These are phyloP conservation scores for Spathaspora sp. DNA, from an alignment of 1,139 yeast genomes.

Conservation along the genomic window DNA sequence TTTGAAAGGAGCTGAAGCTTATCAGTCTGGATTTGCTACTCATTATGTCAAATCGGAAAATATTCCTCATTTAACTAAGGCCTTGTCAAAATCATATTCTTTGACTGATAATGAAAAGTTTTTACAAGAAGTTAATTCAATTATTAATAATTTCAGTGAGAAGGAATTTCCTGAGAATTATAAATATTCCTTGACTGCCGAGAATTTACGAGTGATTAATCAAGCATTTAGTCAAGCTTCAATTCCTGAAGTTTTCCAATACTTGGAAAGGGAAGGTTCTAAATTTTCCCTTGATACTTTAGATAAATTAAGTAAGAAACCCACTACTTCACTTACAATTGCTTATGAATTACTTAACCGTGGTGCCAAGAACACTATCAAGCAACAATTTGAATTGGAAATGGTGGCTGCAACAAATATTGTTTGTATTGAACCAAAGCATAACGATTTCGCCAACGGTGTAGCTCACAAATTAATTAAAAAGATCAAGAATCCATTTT, in stretches of 20 bases:
- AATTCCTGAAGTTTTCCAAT: slow-evolving; percentile 61
- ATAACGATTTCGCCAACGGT: slow-evolving; percentile 70
- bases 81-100: slow-evolving; percentile 49
- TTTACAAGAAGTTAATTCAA: slow-evolving; percentile 61
- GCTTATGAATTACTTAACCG: slow-evolving; percentile 68
- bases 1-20: slow-evolving; percentile 74
- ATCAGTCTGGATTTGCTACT: slow-evolving; percentile 83
- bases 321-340: slow-evolving; percentile 78
- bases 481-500: slow-evolving; percentile 54
- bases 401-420: slow-evolving; percentile 76
- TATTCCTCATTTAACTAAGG: slow-evolving; percentile 57
- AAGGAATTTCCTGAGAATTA: slow-evolving; percentile 66
- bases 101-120: not conserved
- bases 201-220: slow-evolving; percentile 64
- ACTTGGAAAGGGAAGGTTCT: slow-evolving; percentile 55
- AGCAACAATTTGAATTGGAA: slow-evolving; percentile 70
- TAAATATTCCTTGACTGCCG: slow-evolving; percentile 56
- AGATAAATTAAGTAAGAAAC: slow-evolving; percentile 56
- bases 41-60: slow-evolving; percentile 77
- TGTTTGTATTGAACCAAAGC: slow-evolving; percentile 55
- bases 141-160: slow-evolving; percentile 74
- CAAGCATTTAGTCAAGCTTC: slow-evolving; percentile 59
- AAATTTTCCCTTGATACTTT: slow-evolving; percentile 66
- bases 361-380: slow-evolving; percentile 59
- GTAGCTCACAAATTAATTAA: slow-evolving; percentile 69